Base-by-base conservation (phyloP, 2,329 filamentous ascomycete species). In the Corinectria fuckeliana region DNA sequence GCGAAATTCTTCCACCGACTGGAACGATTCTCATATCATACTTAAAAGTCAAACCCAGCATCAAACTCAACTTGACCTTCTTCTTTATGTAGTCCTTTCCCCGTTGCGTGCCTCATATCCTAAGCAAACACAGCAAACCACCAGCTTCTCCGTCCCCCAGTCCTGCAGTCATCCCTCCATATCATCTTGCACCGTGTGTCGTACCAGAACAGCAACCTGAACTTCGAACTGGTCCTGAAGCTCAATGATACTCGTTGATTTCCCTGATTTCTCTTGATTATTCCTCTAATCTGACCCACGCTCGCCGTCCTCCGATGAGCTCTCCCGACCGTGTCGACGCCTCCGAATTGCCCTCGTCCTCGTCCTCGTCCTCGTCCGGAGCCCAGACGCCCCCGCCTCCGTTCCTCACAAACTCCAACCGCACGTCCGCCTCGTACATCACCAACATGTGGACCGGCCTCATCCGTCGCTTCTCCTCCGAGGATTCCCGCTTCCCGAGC, bases 401-500 rank as follows among this genome's bases (percentile, higher is more conserved):
- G 18, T 52, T 14, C 30, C 61, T 10, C n/a, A 9, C 32, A 36
- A 65, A 59, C 59, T 38, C 59, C 30, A 64, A 69, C 50, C 67
- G 64, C 48, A 67, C 67, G 16, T 71, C 69, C 36, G 64, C 64
- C 11, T 67, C 65, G 41, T 72, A 72, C 53, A 60, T 74, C 34
- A 61, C 69, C 59, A 77, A 59, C 62, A 81, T 83, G 75, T 82
- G 81, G 69, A 86, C 86, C 30, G 88, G 88, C 16, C 80, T 92
- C 50, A 85, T 91, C 63, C 85, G 90, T 32, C 88, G 89, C 60
- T 85, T 92, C 68, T 87, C 85, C 23, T 78, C 82, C 10, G 82
- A 85, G 53, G 75, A 76, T 41, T 68, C 70, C 1, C 61, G 69
- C 48, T 70, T 76, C 55, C 61, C 64, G 36, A 69, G 66, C 62